Percentiles rank a stretch among this genome's conserved stretches.
Conservation (phyloP, 2,329 filamentous ascomycete species). For the Chaetoscypha palmicola region DNA sequence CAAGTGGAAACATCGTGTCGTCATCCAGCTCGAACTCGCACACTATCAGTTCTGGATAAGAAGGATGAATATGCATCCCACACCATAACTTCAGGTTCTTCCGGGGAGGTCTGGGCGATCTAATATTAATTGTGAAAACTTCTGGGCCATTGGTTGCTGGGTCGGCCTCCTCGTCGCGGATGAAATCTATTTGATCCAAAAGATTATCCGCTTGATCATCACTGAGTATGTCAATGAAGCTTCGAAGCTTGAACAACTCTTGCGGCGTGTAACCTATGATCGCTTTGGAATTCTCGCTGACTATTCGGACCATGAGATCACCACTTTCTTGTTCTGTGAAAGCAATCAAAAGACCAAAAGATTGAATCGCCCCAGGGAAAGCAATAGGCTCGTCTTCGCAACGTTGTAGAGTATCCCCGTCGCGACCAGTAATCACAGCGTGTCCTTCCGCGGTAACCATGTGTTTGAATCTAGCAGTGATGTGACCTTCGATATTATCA, state of each 20-base stretch:
- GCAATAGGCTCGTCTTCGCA: constrained; percentile 93
- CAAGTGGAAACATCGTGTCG: constrained; percentile 60
- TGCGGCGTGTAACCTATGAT: constrained; percentile 72
- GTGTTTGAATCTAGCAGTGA: constrained; percentile 74
- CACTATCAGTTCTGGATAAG: constrained; percentile 64
- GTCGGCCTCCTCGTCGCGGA: constrained; percentile 74
- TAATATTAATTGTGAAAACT: constrained; percentile 73
- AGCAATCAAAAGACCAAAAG: constrained; percentile 71
- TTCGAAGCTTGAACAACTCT: constrained; percentile 66
- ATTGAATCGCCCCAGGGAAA: constrained; percentile 73
- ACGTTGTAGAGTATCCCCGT: constrained; percentile 62
- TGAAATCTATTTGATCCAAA: constrained; percentile 81
- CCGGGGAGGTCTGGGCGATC: constrained; percentile 39
- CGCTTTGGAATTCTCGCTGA: constrained; percentile 71
- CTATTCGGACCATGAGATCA: constrained; percentile 62
- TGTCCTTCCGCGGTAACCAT: constrained; percentile 70
- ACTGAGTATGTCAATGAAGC: constrained; percentile 75
- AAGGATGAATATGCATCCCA: constrained; percentile 68
- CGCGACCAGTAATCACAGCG: constrained; percentile 72
- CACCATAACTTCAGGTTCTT: constrained; percentile 71
- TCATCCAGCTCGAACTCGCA: constrained; percentile 88
- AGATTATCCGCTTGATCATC: constrained; percentile 81
- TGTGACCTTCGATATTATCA: constrained; percentile 30
- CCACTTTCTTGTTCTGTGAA: constrained; percentile 64
- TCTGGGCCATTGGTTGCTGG: constrained; percentile 71